These are phyloP conservation scores for Aspergillus terreus DNA, from an alignment of 2,329 filamentous ascomycete genomes.

Conservation along the genomic window DNA sequence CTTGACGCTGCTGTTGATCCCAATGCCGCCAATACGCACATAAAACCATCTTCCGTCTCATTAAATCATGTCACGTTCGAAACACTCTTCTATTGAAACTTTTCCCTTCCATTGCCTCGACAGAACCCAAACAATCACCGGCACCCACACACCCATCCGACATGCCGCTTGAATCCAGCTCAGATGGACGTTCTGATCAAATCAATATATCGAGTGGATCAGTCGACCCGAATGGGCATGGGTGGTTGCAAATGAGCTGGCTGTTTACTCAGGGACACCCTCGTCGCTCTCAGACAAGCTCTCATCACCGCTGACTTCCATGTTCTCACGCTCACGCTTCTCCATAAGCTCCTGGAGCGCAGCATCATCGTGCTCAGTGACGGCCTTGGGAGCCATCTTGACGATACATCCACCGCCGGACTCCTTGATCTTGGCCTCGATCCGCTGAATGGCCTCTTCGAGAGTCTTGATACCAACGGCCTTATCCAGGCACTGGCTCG, in stretches of 20 bases:
- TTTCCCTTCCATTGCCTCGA: slow-evolving; percentile 9
- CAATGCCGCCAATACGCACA: slow-evolving; percentile 16
- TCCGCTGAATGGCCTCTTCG: slow-evolving; percentile 85
- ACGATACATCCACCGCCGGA: slow-evolving; percentile 78
- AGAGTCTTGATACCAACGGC: slow-evolving; percentile 75
- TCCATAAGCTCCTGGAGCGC: slow-evolving; percentile 98
- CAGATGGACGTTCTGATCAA: background rate
- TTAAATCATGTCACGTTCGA: slow-evolving; percentile 24
- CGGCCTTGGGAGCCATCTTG: slow-evolving; percentile 99
- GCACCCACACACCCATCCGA: background rate
- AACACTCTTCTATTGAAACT: slow-evolving; percentile 22
- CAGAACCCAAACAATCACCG: background rate
- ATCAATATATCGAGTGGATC: background rate
- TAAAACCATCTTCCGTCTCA: slow-evolving; percentile 24
- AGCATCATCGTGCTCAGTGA: slow-evolving; percentile 97
- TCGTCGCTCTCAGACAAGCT: slow-evolving; percentile 94
- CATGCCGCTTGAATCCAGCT: slow-evolving; percentile 1
- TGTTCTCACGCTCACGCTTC: slow-evolving; percentile 96
- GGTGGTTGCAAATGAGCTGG: background rate
- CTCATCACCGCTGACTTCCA: slow-evolving; percentile 96
- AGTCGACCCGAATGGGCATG: background rate
- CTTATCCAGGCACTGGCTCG: slow-evolving; percentile 94
- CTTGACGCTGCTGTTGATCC: slow-evolving; percentile 12
- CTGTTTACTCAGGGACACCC: slow-evolving; percentile 58
- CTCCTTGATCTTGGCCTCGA: slow-evolving; percentile 72